Evolutionary conservation across 2,329 filamentous ascomycete species (phyloP).

Genomic region (Diaporthe sp.): DNA sequence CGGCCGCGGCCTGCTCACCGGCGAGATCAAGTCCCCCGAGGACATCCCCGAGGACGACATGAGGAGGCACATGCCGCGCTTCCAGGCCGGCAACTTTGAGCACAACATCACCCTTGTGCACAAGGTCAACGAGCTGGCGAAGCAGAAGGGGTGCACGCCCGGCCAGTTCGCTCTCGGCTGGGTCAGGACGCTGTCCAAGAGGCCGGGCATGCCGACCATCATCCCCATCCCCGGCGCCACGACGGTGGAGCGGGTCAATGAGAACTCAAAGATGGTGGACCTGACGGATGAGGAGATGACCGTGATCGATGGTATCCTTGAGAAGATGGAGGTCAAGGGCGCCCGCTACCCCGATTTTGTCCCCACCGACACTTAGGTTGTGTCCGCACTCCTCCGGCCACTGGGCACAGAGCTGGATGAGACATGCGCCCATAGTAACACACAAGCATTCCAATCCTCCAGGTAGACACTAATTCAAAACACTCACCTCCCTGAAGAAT

Average conservation of each 20-base stretch:
- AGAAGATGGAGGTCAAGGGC: constrained; percentile 61
- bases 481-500: neutral
- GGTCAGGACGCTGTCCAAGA: constrained; percentile 63
- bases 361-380: constrained; percentile 53
- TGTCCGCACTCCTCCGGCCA: neutral
- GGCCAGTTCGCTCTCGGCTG: constrained; percentile 77
- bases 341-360: constrained; percentile 58
- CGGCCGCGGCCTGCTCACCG: constrained; percentile 65
- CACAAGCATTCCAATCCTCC: neutral
- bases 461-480: neutral
- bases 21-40: constrained; percentile 62
- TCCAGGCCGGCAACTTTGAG: constrained; percentile 72
- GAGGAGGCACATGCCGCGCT: constrained; percentile 65
- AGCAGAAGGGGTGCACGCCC: constrained; percentile 69
- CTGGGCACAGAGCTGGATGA: neutral
- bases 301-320: constrained; percentile 63
- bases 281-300: constrained; percentile 63
- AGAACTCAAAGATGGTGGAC: constrained; percentile 68
- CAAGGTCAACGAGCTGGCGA: constrained; percentile 69
- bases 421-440: no score
- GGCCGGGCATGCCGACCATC: constrained; percentile 67
- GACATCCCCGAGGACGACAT: constrained; percentile 69
- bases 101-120: constrained; percentile 73
- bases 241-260: constrained; percentile 65
- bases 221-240: constrained; percentile 78